phyloP scores from a whole-genome alignment of 257 asterid species.

The Fraxinus excelsior region DNA sequence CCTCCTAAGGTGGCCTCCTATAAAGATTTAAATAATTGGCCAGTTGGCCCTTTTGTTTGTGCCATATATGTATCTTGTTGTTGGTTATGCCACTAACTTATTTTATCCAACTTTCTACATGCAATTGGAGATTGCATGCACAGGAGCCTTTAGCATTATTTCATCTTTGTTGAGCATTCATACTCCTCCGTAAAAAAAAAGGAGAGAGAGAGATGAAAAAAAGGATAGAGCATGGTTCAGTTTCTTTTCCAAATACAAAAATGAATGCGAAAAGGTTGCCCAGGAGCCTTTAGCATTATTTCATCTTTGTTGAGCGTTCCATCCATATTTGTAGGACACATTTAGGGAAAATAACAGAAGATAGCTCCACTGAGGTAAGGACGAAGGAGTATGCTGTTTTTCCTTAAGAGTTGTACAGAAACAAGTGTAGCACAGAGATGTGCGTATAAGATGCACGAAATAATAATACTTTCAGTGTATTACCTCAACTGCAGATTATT shows the following conservation, averaged over 20 bases:
- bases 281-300: background rate
- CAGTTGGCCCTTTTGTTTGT: background rate
- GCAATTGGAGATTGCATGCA: background rate
- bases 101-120: too few relatives aligned
- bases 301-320: background rate
- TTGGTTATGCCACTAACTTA: background rate
- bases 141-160: background rate
- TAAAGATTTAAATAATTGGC: too few relatives aligned
- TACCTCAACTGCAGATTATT: background rate
- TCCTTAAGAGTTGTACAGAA: background rate
- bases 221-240: background rate
- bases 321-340: background rate
- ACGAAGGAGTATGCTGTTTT: background rate
- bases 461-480: background rate
- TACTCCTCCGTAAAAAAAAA: background rate
- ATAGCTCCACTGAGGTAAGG: background rate
- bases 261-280: background rate
- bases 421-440: background rate
- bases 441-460: background rate
- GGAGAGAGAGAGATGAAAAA: background rate
- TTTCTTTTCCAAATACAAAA: background rate
- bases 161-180: background rate
- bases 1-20: too few relatives aligned
- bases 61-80: background rate
- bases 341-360: background rate